phyloP scores from a whole-genome alignment of 2,329 filamentous ascomycete genomes.

The Cryphonectria nitschkei region DNA sequence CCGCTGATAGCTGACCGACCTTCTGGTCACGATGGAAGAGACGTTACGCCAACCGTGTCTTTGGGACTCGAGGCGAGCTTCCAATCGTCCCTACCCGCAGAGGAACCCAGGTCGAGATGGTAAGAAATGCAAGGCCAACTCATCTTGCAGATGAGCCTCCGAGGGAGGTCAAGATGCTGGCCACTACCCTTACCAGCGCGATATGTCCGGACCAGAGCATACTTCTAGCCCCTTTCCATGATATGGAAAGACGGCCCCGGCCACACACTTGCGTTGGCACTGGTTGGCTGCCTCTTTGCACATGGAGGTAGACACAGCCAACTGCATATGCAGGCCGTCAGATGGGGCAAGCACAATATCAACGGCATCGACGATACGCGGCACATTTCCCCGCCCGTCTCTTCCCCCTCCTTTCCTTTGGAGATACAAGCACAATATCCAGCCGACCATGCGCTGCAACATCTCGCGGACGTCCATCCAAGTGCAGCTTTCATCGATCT shows the following conservation, averaged over 20 bases:
- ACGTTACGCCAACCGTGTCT: constrained; percentile 3
- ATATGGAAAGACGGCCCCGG: neutral
- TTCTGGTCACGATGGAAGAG: neutral
- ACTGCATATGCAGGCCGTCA: constrained; percentile 15
- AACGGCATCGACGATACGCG: neutral
- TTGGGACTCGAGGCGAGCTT: neutral
- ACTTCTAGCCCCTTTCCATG: neutral
- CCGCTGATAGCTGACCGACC: neutral
- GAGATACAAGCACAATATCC: neutral
- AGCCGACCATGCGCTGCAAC: neutral
- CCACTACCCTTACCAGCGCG: neutral
- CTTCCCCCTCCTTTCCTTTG: too few relatives aligned
- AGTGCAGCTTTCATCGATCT: neutral
- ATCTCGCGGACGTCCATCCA: neutral
- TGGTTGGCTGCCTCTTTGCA: neutral
- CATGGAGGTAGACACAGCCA: constrained; percentile 1
- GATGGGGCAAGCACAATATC: neutral
- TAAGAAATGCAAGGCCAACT: constrained; percentile 12
- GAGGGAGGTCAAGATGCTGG: constrained; percentile 1
- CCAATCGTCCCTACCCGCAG: neutral
- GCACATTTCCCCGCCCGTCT: too few relatives aligned
- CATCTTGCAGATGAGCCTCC: constrained; percentile 10
- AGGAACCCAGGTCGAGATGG: neutral
- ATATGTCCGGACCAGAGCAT: neutral
- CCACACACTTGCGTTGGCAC: neutral